A percentile compares a stretch with the other conserved stretches of the same genome.
Conservation (phyloP, 306 rosid species). For the Gillenia trifoliata region DNA sequence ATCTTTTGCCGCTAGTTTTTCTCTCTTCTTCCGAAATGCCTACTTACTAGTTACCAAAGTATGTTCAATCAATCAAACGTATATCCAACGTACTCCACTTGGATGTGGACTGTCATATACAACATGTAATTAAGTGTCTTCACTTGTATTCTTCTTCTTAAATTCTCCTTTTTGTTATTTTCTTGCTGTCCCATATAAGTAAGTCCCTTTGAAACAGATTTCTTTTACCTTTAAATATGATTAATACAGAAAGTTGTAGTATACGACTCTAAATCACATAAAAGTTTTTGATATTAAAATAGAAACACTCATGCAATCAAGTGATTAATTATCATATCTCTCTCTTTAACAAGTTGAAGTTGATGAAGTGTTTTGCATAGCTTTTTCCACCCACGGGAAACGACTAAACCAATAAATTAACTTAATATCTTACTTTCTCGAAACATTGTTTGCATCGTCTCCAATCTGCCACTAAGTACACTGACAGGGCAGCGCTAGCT, state of each 20-base stretch:
- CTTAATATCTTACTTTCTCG: slow-evolving; percentile 10
- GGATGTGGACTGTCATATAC: slow-evolving; percentile 16
- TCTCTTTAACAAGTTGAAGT: neutral
- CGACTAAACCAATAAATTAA: slow-evolving; percentile 47
- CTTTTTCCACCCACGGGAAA: slow-evolving; percentile 33
- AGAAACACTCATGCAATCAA: neutral
- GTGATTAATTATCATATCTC: neutral
- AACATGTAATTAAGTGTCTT: neutral
- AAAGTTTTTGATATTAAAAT: neutral
- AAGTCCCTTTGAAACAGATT: neutral
- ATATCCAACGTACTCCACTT: neutral
- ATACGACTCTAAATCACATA: neutral
- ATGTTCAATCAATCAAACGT: neutral
- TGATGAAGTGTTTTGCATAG: slow-evolving; percentile 28
- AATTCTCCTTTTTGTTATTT: slow-evolving; percentile 3
- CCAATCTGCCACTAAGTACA: slow-evolving; percentile 28
- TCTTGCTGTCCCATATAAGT: neutral
- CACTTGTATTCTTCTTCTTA: slow-evolving; percentile 1
- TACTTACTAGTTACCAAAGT: neutral
- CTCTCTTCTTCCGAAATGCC: neutral
- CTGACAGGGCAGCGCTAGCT: slow-evolving; percentile 19
- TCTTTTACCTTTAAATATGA: neutral
- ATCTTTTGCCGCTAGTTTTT: neutral
- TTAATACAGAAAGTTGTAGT: neutral
- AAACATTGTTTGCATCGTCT: slow-evolving; percentile 50